These are phyloP conservation scores for Aspergillus japonicus DNA, from an alignment of 2,329 filamentous ascomycete species.

Conservation along the genomic window DNA sequence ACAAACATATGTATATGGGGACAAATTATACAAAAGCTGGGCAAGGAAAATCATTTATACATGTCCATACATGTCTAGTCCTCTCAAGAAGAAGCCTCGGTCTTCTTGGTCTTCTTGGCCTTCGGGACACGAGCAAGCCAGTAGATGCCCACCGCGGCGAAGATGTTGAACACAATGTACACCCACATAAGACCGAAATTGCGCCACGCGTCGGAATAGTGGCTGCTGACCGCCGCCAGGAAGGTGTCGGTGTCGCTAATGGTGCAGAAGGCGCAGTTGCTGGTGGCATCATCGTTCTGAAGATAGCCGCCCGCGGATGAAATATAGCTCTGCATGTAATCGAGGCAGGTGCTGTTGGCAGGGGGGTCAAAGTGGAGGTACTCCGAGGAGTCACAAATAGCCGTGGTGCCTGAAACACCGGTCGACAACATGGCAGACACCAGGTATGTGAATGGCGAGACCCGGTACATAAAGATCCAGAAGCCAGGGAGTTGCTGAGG, in stretches of 20 bases:
- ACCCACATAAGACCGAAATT: conserved; percentile 71
- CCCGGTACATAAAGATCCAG: conserved; percentile 76
- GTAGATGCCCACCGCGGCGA: conserved; percentile 59
- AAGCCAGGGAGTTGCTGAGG: conserved; percentile 63
- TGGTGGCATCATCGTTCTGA: conserved; percentile 45
- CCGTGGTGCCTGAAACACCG: conserved; percentile 33
- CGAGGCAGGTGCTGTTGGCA: conserved; percentile 58
- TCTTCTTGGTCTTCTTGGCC: conserved; percentile 31
- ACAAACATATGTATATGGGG: conserved; percentile 2
- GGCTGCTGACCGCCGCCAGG: conserved; percentile 43
- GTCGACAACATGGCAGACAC: conserved; percentile 47
- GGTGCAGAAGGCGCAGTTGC: conserved; percentile 52
- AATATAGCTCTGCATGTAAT: conserved; percentile 49
- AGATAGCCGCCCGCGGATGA: conserved; percentile 41
- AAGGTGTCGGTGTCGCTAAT: conserved; percentile 49
- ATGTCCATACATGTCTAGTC: background rate
- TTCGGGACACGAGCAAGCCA: conserved; percentile 60
- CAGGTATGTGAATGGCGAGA: conserved; percentile 65
- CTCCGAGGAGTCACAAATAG: conserved; percentile 34
- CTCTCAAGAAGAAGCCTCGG: conserved; percentile 13
- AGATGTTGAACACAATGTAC: conserved; percentile 64
- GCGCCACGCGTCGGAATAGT: conserved; percentile 58
- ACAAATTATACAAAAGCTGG: background rate
- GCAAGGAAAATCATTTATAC: background rate
- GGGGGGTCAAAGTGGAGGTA: conserved; percentile 48